Evolutionary conservation across 2,329 filamentous ascomycete genomes (phyloP).

Genomic region (Epichloe uncinata): DNA sequence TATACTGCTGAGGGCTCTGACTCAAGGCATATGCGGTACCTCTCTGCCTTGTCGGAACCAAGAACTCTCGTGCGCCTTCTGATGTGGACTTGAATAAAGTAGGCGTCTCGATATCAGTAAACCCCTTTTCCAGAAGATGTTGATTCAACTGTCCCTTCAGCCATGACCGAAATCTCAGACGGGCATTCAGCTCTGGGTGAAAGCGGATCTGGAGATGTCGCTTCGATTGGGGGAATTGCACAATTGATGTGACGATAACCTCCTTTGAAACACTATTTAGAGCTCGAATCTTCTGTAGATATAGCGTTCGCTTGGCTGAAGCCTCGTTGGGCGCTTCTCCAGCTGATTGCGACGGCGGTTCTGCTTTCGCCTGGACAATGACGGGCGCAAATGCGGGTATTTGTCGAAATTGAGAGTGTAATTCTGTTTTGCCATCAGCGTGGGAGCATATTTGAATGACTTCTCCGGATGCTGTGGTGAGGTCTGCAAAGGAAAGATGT

Average conservation of each 20-base stretch:
- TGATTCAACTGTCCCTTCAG: constrained; percentile 40
- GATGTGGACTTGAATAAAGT: constrained; percentile 95
- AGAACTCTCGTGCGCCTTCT: constrained; percentile 86
- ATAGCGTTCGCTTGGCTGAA: constrained; percentile 37
- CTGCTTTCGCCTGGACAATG: constrained; percentile 27
- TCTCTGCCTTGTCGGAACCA: constrained; percentile 70
- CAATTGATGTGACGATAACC: constrained; percentile 62
- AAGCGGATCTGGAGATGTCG: constrained; percentile 80
- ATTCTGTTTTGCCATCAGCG: constrained; percentile 20
- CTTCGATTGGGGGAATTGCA: constrained; percentile 55
- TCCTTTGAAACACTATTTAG: constrained; percentile 35
- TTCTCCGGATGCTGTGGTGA: constrained; percentile 25
- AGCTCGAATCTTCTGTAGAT: constrained; percentile 42
- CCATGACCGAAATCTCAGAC: constrained; percentile 57
- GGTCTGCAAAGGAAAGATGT: constrained; percentile 56
- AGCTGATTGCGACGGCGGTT: constrained; percentile 11
- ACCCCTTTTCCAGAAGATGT: constrained; percentile 42
- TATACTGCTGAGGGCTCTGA: constrained; percentile 96
- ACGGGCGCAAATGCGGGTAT: constrained; percentile 41
- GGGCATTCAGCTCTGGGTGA: constrained; percentile 48
- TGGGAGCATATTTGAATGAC: constrained; percentile 33
- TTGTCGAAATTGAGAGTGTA: constrained; percentile 29
- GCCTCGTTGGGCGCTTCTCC: constrained; percentile 11
- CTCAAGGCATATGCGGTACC: constrained; percentile 81
- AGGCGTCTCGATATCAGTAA: constrained; percentile 79